A percentile compares a stretch with the other conserved stretches of the same genome.
phyloP scores from a whole-genome alignment of 305 asterid species.

The Euphrasia arctica region DNA sequence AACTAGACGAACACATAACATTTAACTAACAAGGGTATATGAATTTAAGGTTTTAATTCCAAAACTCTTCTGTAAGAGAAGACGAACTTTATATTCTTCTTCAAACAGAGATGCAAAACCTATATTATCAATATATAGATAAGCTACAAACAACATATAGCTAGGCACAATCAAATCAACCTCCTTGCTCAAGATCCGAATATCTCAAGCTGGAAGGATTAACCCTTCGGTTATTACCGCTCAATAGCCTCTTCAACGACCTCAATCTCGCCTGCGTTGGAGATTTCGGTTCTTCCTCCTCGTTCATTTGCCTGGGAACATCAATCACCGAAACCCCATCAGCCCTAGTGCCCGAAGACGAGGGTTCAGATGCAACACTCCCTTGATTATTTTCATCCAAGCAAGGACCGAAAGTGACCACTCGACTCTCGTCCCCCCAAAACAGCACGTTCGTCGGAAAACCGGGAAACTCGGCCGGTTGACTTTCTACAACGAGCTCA shows the following conservation, averaged over 20 bases:
- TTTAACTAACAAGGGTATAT: background rate
- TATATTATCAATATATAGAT: background rate
- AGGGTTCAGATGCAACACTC: slow-evolving; percentile 15
- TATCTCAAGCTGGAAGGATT: slow-evolving; percentile 40
- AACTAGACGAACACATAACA: background rate
- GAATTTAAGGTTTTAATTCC: background rate
- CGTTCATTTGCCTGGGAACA: slow-evolving; percentile 41
- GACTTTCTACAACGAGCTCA: no score
- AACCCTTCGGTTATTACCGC: slow-evolving; percentile 41
- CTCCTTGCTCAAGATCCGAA: slow-evolving; percentile 48
- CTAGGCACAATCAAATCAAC: slow-evolving; percentile 26
- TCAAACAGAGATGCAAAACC: slow-evolving; percentile 46
- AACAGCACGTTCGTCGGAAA: slow-evolving; percentile 65
- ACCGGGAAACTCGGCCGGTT: slow-evolving; percentile 26
- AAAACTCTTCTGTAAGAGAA: slow-evolving; percentile 46
- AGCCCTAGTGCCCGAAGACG: slow-evolving; percentile 27
- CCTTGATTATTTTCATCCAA: slow-evolving; percentile 34
- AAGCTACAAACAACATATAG: slow-evolving; percentile 22
- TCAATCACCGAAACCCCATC: slow-evolving; percentile 51
- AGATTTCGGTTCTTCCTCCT: slow-evolving; percentile 51
- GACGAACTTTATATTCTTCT: background rate
- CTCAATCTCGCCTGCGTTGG: slow-evolving; percentile 45
- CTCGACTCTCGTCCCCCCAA: slow-evolving; percentile 62
- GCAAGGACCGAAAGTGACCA: slow-evolving; percentile 35
- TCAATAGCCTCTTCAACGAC: slow-evolving; percentile 61